A percentile compares a stretch with the other conserved stretches of the same genome.
Evolutionary conservation across 2,329 filamentous ascomycete genomes (phyloP).

Genomic region (Fusarium udum): DNA sequence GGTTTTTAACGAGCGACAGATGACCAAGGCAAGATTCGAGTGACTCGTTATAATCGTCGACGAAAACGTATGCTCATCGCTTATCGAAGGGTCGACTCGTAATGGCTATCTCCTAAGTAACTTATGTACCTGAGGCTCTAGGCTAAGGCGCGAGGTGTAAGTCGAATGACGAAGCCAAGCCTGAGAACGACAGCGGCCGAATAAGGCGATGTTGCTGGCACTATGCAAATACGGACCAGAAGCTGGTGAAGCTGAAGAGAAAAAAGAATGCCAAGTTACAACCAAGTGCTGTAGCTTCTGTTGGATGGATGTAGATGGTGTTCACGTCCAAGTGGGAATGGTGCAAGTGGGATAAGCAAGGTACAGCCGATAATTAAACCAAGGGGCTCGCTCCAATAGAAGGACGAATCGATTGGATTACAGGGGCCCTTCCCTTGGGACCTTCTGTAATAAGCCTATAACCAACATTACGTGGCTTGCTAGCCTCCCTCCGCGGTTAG

Average conservation of each 20-base stretch:
- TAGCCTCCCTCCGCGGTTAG: conserved; percentile 11
- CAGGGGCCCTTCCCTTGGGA: conserved; percentile 15
- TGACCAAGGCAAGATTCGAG: not conserved
- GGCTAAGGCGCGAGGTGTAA: conserved; percentile 23
- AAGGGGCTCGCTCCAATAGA: conserved; percentile 31
- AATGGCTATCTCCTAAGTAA: conserved; percentile 1
- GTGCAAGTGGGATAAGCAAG: conserved; percentile 25
- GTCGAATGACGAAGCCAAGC: conserved; percentile 21
- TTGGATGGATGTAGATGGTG: conserved; percentile 12
- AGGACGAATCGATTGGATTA: conserved; percentile 14
- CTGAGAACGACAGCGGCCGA: not conserved
- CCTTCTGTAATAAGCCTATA: conserved; percentile 18
- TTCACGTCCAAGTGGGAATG: conserved; percentile 29
- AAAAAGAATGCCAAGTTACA: conserved; percentile 22
- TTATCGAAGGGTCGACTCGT: conserved; percentile 26
- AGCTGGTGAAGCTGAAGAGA: not conserved
- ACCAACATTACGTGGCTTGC: conserved; percentile 32
- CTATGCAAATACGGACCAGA: not conserved
- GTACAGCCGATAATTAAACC: conserved; percentile 35
- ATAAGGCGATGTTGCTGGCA: not conserved
- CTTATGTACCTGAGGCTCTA: not conserved
- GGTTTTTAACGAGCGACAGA: conserved; percentile 31
- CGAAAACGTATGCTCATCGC: conserved; percentile 28
- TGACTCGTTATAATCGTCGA: conserved; percentile 1
- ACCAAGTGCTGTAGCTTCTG: conserved; percentile 12